Evolutionary conservation across 2,329 filamentous ascomycete species (phyloP).

Genomic region (Xylariaceae sp.): DNA sequence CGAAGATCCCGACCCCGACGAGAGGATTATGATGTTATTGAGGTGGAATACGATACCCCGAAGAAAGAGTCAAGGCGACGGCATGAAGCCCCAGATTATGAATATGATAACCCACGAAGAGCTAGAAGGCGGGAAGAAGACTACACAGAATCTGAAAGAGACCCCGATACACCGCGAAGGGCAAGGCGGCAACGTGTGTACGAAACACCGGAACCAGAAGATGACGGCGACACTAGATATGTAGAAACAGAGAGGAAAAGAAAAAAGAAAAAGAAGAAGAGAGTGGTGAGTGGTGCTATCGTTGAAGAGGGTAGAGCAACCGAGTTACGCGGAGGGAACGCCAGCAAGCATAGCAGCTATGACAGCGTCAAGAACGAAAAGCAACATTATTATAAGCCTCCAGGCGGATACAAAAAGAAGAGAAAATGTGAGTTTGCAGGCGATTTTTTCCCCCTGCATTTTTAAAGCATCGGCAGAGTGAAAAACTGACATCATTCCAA

Average conservation of each 20-base stretch:
- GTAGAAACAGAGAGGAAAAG: constrained; percentile 28
- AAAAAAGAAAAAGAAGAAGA: constrained; percentile 46
- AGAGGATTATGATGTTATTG: constrained; percentile 20
- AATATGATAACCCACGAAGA: constrained; percentile 20
- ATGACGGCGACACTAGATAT: constrained; percentile 16
- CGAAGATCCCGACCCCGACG: constrained; percentile 32
- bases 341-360: constrained; percentile 39
- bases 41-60: constrained; percentile 19
- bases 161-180: constrained; percentile 18
- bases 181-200: constrained; percentile 17
- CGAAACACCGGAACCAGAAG: constrained; percentile 12
- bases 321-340: constrained; percentile 40
- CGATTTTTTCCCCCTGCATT: too few relatives aligned
- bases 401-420: constrained; percentile 47
- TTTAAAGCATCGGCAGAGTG: neutral
- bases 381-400: constrained; percentile 39
- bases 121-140: constrained; percentile 19
- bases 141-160: constrained; percentile 22
- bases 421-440: constrained; percentile 60
- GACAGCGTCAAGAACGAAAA: constrained; percentile 49
- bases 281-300: constrained; percentile 66
- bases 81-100: constrained; percentile 20
- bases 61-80: constrained; percentile 17
- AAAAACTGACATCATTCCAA: constrained; percentile 31
- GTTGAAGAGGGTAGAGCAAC: constrained; percentile 61